Evolutionary conservation across 176 grass and related monocot genomes (phyloP), one percentile per base, ranked within the genome.

Genomic region (Rhipidocladum racemiflorum): DNA sequence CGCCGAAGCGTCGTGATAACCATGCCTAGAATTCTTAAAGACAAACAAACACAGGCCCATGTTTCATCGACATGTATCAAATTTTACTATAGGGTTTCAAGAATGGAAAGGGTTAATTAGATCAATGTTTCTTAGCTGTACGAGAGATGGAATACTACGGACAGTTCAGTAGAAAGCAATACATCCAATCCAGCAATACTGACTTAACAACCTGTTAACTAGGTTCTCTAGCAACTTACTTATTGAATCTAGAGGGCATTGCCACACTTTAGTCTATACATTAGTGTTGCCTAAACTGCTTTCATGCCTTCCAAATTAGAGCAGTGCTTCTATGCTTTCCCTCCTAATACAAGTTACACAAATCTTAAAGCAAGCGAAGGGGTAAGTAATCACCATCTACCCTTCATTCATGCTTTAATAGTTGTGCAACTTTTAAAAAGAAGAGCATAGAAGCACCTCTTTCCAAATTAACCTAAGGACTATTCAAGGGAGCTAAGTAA

Each of bases 221-320:
- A 38, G 71, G 45, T 76, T 65, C 24, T 65, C 23, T 65, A 61
- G 10, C 27, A 87, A 87, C 76, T 81, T 54, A 87, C 76, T 81
- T 54, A 76, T 40, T 63, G 10, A 79, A 63, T 44, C 25, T 44
- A 83, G 3, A 69, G 50, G 39, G 16, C 48, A 46, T 57, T 16
- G 49, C 6, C 11, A 13, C 18, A 67, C n/a, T 57, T 60, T 74
- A 80, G 21, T n/a, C 28, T 64, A 64, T 49, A 74, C 15, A 25
- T 59, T 46, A 56, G 2, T 49, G 27, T 67, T 35, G 25, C 21
- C 44, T 61, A 70, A 24, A 69, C 43, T 27, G 57, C 61, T 70
- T 61, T 18, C 5, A 70, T 45, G 17, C n/a, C 25, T 69, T 62
- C 43, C 35, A 44, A 78, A 23, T 57, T 23, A 85, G 69, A 32